These are phyloP conservation scores for Ceratocystis eucalypticola DNA, from an alignment of 2,329 filamentous ascomycete species.

Conservation along the genomic window DNA sequence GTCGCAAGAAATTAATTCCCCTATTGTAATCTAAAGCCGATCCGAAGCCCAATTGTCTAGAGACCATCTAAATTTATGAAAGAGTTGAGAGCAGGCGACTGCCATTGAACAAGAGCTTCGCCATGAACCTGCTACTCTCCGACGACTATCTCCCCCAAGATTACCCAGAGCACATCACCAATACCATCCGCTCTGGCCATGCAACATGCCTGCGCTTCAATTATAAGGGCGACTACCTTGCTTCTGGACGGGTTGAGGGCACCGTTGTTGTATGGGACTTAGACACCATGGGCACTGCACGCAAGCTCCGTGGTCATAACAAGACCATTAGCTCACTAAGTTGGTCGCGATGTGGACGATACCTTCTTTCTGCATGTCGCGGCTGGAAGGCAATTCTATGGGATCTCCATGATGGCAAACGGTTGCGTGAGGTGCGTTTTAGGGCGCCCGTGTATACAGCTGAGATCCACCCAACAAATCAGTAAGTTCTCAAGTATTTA, in stretches of 20 bases:
- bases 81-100: background rate
- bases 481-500: conserved; percentile 36
- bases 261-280: conserved; percentile 94
- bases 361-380: conserved; percentile 82
- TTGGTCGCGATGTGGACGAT: conserved; percentile 86
- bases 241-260: conserved; percentile 85
- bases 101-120: conserved; percentile 6
- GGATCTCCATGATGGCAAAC: conserved; percentile 61
- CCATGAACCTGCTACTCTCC: conserved; percentile 47
- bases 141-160: conserved; percentile 58
- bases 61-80: background rate
- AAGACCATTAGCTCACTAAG: conserved; percentile 87
- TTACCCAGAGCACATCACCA: conserved; percentile 80
- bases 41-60: background rate
- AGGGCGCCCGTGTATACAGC: conserved; percentile 90
- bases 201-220: conserved; percentile 70
- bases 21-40: background rate
- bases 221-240: conserved; percentile 84
- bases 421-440: conserved; percentile 76
- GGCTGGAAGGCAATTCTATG: conserved; percentile 95
- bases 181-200: conserved; percentile 63
- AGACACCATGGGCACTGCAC: conserved; percentile 91
- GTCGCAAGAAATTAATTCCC: background rate
- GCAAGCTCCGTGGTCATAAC: conserved; percentile 85
- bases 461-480: conserved; percentile 81